phyloP scores from a whole-genome alignment of 1,284 basidiomycete species.

The Pseudozyma sp. region DNA sequence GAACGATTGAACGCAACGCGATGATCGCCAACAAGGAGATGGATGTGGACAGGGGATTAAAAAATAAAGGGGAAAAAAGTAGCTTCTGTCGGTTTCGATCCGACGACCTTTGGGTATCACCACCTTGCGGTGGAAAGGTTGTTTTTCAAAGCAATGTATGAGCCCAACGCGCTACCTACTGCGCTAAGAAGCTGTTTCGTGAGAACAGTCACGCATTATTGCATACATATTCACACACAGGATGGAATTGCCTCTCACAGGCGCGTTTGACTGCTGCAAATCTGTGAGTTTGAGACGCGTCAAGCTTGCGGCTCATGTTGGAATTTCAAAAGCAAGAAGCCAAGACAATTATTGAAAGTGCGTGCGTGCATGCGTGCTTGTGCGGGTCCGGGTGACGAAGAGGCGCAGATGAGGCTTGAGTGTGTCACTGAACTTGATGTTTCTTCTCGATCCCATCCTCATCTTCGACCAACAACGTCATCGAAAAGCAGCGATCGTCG shows the following conservation, averaged over 20 bases:
- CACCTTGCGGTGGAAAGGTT: slow-evolving; percentile 33
- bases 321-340: background rate
- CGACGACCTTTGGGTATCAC: slow-evolving; percentile 57
- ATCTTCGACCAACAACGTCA: too few species aligned
- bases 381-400: slow-evolving; percentile 2
- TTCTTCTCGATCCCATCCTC: too few species aligned
- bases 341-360: background rate
- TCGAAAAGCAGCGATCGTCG: too few species aligned
- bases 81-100: slow-evolving; percentile 59
- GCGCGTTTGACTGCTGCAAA: too few species aligned
- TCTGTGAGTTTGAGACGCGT: too few species aligned
- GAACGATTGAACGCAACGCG: too few species aligned
- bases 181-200: slow-evolving; percentile 41
- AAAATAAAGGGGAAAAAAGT: slow-evolving; percentile 13
- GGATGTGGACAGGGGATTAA: background rate
- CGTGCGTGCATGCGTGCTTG: background rate
- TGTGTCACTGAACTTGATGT: background rate
- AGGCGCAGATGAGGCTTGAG: slow-evolving; percentile 2
- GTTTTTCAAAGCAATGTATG: slow-evolving; percentile 30
- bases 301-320: too few species aligned
- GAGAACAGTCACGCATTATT: background rate
- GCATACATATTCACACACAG: background rate
- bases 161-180: slow-evolving; percentile 55
- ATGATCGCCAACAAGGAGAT: too few species aligned
- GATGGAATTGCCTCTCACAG: too few species aligned